These are phyloP conservation scores for Amanita polypyramis DNA, from an alignment of 768 basidiomycete species.

Conservation along the genomic window DNA sequence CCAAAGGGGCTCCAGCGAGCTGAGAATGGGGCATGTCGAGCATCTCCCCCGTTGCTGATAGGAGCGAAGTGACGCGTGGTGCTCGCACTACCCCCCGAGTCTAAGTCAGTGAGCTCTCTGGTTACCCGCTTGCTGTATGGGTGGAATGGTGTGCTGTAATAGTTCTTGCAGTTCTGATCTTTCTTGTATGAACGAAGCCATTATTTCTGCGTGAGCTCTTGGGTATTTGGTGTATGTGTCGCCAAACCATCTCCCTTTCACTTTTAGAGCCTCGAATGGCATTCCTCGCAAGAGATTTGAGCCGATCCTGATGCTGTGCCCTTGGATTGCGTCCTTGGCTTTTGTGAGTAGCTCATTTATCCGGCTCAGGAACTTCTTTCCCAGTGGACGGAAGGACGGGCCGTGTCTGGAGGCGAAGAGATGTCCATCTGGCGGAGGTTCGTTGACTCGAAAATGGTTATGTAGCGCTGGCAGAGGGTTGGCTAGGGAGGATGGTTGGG, in stretches of 20 bases:
- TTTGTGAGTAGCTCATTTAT: slow-evolving; percentile 10
- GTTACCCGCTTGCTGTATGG: background rate
- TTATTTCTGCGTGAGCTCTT: slow-evolving; percentile 1
- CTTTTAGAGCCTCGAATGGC: background rate
- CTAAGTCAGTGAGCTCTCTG: background rate
- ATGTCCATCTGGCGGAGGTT: slow-evolving; percentile 12
- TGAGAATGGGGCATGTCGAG: slow-evolving; percentile 1
- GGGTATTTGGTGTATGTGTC: background rate
- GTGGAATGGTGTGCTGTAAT: background rate
- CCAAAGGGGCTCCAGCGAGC: slow-evolving; percentile 6
- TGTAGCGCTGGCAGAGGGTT: slow-evolving; percentile 17
- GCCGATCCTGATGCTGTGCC: slow-evolving; percentile 19
- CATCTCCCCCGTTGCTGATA: slow-evolving; percentile 2
- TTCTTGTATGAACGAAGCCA: slow-evolving; percentile 4
- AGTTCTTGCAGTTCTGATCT: background rate
- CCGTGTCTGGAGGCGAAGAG: slow-evolving; percentile 20
- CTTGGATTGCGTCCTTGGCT: slow-evolving; percentile 12
- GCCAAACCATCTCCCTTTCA: slow-evolving; percentile 7
- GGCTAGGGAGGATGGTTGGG: slow-evolving; percentile 13
- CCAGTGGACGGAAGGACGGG: slow-evolving; percentile 14
- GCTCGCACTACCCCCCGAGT: background rate
- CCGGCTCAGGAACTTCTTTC: slow-evolving; percentile 14
- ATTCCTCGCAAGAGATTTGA: background rate
- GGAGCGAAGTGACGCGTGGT: background rate
- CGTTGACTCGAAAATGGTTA: slow-evolving; percentile 21